Evolutionary conservation across 441 rosid genomes (phyloP).

Genomic region (Arabidopsis lyrata): DNA sequence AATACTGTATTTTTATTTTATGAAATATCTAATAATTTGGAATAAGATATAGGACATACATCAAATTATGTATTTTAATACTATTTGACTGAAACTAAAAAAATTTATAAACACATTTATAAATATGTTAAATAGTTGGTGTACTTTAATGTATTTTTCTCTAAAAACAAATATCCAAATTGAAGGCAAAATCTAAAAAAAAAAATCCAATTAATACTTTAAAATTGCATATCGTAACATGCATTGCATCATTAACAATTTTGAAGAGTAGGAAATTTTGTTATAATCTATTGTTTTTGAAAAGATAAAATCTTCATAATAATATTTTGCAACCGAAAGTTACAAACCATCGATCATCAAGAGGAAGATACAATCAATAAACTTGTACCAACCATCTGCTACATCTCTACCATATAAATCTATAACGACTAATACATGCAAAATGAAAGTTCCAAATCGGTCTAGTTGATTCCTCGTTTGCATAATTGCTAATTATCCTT

Average conservation of each 20-base stretch:
- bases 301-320: neutral
- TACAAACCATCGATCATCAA: conserved; percentile 7
- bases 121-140: neutral
- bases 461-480: neutral
- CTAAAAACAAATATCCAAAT: neutral
- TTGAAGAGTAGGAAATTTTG: neutral
- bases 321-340: conserved; percentile 1
- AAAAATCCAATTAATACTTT: neutral
- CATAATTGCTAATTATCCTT: neutral
- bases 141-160: neutral
- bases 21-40: no score
- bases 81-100: no score
- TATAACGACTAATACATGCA: neutral
- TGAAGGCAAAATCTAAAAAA: neutral
- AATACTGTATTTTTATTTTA: no score
- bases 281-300: neutral
- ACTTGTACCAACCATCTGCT: neutral
- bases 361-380: neutral
- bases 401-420: conserved; percentile 7
- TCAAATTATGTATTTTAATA: no score
- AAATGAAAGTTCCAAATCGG: neutral
- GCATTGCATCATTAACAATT: neutral
- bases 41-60: no score
- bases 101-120: no score
- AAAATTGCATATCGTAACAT: neutral